Conservation (phyloP, 2,329 filamentous ascomycete genomes). For the Trichoderma gracile region DNA sequence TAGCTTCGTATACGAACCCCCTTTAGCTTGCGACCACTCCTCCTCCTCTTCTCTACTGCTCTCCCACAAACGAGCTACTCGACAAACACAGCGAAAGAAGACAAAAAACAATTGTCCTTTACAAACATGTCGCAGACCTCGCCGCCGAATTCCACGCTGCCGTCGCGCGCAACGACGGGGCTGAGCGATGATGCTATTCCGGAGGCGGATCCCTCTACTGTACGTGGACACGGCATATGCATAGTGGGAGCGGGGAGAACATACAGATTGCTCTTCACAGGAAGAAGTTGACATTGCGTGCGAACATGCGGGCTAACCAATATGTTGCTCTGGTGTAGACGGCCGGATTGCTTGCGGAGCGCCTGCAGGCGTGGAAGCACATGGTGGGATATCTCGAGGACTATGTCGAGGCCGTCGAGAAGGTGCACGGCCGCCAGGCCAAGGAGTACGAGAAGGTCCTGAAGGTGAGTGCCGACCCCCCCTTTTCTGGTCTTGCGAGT, state of each 20-base stretch:
- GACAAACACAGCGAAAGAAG: background rate
- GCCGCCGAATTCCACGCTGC: slow-evolving; percentile 39
- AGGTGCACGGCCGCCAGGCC: slow-evolving; percentile 77
- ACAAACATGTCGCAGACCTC: slow-evolving; percentile 35
- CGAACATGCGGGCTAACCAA: background rate
- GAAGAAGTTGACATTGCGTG: background rate
- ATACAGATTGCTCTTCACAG: too few relatives aligned
- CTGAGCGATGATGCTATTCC: slow-evolving; percentile 60
- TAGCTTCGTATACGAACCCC: too few relatives aligned
- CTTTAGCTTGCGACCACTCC: too few relatives aligned
- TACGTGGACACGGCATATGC: slow-evolving; percentile 40
- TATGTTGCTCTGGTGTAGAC: too few relatives aligned
- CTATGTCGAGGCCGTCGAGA: slow-evolving; percentile 82
- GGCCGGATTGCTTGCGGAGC: slow-evolving; percentile 78
- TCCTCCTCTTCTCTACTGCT: background rate
- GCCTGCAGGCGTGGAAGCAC: slow-evolving; percentile 94
- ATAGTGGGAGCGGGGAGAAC: background rate
- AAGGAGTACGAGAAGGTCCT: slow-evolving; percentile 96
- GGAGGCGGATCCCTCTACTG: slow-evolving; percentile 58
- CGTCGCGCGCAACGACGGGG: slow-evolving; percentile 50
- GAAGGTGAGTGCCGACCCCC: slow-evolving; percentile 56
- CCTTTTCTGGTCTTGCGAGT: background rate
- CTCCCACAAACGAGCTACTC: too few relatives aligned
- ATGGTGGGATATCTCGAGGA: slow-evolving; percentile 88
- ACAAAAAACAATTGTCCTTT: background rate